phyloP scores from a whole-genome alignment of 2,329 filamentous ascomycete species.

The Cladorrhinum sp. region DNA sequence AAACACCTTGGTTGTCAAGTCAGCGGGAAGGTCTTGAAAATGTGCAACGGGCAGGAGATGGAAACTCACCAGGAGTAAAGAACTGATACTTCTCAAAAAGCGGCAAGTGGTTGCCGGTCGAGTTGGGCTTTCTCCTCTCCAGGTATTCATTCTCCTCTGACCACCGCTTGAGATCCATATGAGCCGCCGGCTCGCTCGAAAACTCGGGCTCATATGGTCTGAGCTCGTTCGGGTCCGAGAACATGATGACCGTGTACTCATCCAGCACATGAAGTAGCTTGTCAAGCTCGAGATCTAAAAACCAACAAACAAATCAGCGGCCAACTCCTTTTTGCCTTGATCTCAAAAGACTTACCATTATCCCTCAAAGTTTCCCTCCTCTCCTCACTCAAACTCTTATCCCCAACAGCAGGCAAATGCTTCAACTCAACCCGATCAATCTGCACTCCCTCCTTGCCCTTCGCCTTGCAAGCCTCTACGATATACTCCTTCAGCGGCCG shows the following conservation, averaged over 20 bases:
- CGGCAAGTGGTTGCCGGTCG: slow-evolving; percentile 43
- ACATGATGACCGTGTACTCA: slow-evolving; percentile 73
- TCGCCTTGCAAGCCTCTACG: slow-evolving; percentile 42
- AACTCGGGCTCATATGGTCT: slow-evolving; percentile 64
- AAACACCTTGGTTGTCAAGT: slow-evolving; percentile 61
- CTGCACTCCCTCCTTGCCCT: slow-evolving; percentile 34
- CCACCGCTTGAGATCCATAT: slow-evolving; percentile 71
- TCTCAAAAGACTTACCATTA: slow-evolving; percentile 41
- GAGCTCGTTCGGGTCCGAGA: slow-evolving; percentile 57
- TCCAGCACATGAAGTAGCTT: slow-evolving; percentile 42
- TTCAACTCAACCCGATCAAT: slow-evolving; percentile 42
- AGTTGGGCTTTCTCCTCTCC: slow-evolving; percentile 39
- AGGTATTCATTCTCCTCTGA: slow-evolving; percentile 29
- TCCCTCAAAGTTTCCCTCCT: slow-evolving; percentile 46
- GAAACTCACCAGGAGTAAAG: slow-evolving; percentile 73
- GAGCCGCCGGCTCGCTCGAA: slow-evolving; percentile 52
- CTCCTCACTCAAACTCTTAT: slow-evolving; percentile 35
- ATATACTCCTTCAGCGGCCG: slow-evolving; percentile 45
- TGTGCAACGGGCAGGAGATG: neutral
- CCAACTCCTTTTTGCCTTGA: neutral
- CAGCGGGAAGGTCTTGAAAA: neutral
- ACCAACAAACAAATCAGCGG: slow-evolving; percentile 12
- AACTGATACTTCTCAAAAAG: slow-evolving; percentile 94
- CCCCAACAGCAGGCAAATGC: slow-evolving; percentile 35
- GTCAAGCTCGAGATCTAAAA: slow-evolving; percentile 52